Evolutionary conservation across 2,329 filamentous ascomycete genomes (phyloP), one percentile per base, ranked within the genome.

Genomic region (Leptographium wingfieldii): DNA sequence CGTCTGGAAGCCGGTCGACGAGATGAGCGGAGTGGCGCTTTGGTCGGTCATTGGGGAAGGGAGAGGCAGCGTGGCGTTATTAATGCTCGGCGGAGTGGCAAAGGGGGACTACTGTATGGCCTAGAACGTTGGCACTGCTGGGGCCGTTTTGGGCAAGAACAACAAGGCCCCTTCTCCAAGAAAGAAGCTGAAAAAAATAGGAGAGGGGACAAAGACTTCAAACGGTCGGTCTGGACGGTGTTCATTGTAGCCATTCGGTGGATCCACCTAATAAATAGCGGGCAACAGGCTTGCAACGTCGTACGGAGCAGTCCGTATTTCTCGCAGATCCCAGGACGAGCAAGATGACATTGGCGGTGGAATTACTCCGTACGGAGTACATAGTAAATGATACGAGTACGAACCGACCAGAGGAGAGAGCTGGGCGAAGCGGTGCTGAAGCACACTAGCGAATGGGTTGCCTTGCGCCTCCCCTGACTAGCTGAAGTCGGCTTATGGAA

Each of bases 1-100:
- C 9, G 31, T 7, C 4, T 5, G 16, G 16, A 35, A 40, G 31
- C 29, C 25, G 51, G 14, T 4, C 2, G 22, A 38, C 5, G 55
- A 14, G 40, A 49, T 57, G 55, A 57, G 55, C 12, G 55, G 55
- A 19, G 27, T 22, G 38, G 25, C 25, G 35, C 55, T 56, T 14
- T 9, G 29, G 29, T 56, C 55, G 38, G 27, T 9, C 55, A 56
- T 56, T 0, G 76, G 55, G 14, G 25, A 27, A 16, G 22, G 19
- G 33, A n/a, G 33, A 35, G 31, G 31, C 14, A 14, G 46, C 22
- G 46, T n/a, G 2, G n/a, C 9, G 46, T 25, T n/a, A n/a, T 25
- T 25, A 25, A 7, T 43, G 40, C 19, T 19, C 12, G 12, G 12
- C 12, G 19, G 40, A 19, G 40, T 9, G 14, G 14, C 22, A 40